These are phyloP conservation scores for Tylopilus sp. DNA, from an alignment of 768 basidiomycete genomes.

Conservation along the genomic window DNA sequence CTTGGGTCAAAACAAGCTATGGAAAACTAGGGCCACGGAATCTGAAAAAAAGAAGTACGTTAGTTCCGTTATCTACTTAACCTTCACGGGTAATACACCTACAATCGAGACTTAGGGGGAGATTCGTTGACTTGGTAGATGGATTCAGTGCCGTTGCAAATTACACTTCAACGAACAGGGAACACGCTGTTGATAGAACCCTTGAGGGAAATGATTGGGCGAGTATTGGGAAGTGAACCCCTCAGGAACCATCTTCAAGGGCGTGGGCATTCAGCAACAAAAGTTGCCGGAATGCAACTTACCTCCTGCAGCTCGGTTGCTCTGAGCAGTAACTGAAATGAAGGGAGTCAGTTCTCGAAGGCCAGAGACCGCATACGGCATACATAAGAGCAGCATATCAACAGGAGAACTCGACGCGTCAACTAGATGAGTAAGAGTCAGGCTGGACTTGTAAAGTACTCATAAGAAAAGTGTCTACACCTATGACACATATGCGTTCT, in stretches of 20 bases:
- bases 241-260: conserved; percentile 56
- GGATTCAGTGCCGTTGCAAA: conserved; percentile 44
- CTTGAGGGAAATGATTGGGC: conserved; percentile 44
- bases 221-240: conserved; percentile 66
- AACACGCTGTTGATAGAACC: conserved; percentile 50
- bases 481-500: conserved; percentile 16
- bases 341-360: conserved; percentile 47
- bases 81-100: too few species aligned
- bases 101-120: too few species aligned
- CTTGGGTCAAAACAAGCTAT: too few species aligned
- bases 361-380: conserved; percentile 44
- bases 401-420: too few species aligned
- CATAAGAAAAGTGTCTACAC: background rate
- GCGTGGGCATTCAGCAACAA: conserved; percentile 67
- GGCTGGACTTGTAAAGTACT: too few species aligned
- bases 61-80: too few species aligned
- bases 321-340: conserved; percentile 57
- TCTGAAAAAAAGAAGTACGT: too few species aligned
- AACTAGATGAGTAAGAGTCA: too few species aligned
- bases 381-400: conserved; percentile 43
- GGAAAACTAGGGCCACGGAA: too few species aligned
- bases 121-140: conserved; percentile 43
- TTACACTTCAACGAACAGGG: too few species aligned
- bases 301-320: too few species aligned
- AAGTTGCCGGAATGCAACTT: conserved; percentile 48